A percentile compares a stretch with the other conserved stretches of the same genome.
Conservation (phyloP, 1,284 basidiomycete genomes). For the Schizophyllum commune region DNA sequence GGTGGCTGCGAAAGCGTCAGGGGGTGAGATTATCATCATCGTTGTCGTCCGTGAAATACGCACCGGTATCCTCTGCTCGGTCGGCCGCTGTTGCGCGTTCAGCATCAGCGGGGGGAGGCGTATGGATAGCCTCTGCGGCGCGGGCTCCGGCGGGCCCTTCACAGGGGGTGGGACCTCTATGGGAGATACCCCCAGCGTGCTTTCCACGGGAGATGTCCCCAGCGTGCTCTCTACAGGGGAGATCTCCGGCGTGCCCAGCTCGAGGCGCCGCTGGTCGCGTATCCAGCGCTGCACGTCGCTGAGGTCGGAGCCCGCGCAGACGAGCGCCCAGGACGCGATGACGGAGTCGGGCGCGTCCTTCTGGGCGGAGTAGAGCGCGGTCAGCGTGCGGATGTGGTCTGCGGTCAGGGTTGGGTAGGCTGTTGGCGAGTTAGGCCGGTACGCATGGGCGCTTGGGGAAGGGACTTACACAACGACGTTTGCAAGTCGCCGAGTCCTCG, state of each 20-base stretch:
- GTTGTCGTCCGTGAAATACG: no score
- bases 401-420: constrained; percentile 1
- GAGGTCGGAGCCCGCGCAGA: background rate
- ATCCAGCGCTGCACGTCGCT: background rate
- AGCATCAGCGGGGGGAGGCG: background rate
- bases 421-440: background rate
- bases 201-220: no score
- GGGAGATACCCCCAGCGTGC: no score
- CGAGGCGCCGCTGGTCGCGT: background rate
- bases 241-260: background rate
- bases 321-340: background rate
- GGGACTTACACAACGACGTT: background rate
- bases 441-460: no score
- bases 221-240: no score
- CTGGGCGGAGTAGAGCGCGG: background rate
- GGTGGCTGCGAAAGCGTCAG: background rate
- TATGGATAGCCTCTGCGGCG: background rate
- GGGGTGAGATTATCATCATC: no score
- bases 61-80: no score
- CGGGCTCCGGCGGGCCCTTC: background rate
- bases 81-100: background rate
- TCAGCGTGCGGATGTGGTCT: background rate
- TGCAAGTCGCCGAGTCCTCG: background rate
- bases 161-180: no score
- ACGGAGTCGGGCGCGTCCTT: background rate